These are phyloP conservation scores for Geosmithia morbida DNA, from an alignment of 2,329 filamentous ascomycete genomes.

Conservation along the genomic window DNA sequence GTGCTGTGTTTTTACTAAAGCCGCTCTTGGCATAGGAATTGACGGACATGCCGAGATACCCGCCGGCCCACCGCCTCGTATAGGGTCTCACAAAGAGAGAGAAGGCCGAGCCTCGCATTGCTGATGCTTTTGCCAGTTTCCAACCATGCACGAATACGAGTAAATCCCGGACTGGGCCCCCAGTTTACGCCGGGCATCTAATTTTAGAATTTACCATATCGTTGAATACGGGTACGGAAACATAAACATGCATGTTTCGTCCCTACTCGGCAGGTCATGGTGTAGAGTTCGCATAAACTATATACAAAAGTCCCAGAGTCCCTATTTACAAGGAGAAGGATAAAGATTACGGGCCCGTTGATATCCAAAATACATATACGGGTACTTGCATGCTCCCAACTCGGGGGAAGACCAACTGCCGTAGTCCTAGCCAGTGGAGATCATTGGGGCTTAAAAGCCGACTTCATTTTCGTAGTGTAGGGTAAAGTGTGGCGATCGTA, in stretches of 20 bases:
- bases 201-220: neutral
- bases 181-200: neutral
- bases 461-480: no score
- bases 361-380: no score
- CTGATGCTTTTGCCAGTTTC: neutral
- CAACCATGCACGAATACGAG: neutral
- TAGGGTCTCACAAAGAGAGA: neutral
- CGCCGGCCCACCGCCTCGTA: neutral
- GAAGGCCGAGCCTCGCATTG: neutral
- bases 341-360: no score
- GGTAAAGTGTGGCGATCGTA: no score
- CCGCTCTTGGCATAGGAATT: neutral
- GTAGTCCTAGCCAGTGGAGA: no score
- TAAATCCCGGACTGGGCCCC: neutral
- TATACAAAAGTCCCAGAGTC: neutral
- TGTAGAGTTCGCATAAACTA: neutral
- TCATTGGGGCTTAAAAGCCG: no score
- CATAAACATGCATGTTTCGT: neutral
- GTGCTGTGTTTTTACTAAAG: neutral
- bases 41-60: neutral
- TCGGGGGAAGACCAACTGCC: no score
- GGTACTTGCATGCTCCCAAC: no score
- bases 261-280: neutral
- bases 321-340: no score
- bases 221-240: neutral